Percentiles rank a stretch among this genome's conserved stretches.
Conservation (phyloP, 768 basidiomycete species). For the Terana coerulea region DNA sequence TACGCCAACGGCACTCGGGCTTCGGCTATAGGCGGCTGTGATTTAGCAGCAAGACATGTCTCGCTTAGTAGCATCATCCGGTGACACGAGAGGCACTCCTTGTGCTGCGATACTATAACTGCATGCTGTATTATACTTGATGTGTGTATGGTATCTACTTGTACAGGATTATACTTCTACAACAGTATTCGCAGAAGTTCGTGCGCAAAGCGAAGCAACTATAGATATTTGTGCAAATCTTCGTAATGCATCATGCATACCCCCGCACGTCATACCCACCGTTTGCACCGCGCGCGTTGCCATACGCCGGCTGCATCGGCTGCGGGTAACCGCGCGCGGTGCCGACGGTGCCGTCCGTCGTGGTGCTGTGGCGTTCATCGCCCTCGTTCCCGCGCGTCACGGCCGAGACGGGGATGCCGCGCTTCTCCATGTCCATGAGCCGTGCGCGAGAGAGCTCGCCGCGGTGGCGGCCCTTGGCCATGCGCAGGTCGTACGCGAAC, state of each 20-base stretch:
- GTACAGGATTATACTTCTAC: too few relatives aligned
- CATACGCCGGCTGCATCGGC: neutral
- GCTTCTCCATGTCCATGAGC: constrained; percentile 23
- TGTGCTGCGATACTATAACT: too few relatives aligned
- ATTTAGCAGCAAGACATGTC: too few relatives aligned
- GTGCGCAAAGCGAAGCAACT: too few relatives aligned
- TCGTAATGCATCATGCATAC: constrained; percentile 3
- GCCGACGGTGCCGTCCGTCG: constrained; percentile 5
- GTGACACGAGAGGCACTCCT: too few relatives aligned
- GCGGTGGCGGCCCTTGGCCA: constrained; percentile 48
- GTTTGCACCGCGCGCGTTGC: constrained; percentile 8
- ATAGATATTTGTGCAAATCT: too few relatives aligned
- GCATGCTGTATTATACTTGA: too few relatives aligned
- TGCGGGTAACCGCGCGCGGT: neutral
- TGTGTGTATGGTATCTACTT: too few relatives aligned
- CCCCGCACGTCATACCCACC: constrained; percentile 3
- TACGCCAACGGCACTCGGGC: too few relatives aligned
- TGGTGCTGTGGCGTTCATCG: neutral
- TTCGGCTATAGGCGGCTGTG: too few relatives aligned
- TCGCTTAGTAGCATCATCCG: too few relatives aligned
- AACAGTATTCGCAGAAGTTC: too few relatives aligned
- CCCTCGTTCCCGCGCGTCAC: constrained; percentile 5
- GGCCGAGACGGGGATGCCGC: constrained; percentile 12
- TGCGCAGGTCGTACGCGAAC: constrained; percentile 67
- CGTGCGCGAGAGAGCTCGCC: constrained; percentile 40